These are phyloP conservation scores for Aspergillus aculeatinus DNA, from an alignment of 2,329 filamentous ascomycete species.

Conservation along the genomic window DNA sequence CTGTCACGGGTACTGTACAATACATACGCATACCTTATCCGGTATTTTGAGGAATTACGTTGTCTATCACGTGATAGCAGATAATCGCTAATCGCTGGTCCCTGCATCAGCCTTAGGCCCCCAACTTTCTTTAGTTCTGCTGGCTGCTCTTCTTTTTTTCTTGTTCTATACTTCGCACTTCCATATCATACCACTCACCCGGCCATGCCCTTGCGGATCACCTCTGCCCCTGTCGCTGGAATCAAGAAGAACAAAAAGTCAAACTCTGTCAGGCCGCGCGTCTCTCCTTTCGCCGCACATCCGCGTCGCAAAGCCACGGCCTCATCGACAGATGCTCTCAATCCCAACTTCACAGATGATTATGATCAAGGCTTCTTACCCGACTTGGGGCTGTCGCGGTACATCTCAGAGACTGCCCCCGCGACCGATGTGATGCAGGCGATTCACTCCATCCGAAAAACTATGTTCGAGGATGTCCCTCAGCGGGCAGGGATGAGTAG, in stretches of 20 bases:
- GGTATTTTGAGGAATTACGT: no score
- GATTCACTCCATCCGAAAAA: constrained; percentile 52
- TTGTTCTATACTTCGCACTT: neutral
- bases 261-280: constrained; percentile 27
- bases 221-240: constrained; percentile 48
- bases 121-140: no score
- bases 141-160: neutral
- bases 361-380: constrained; percentile 45
- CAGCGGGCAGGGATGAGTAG: constrained; percentile 61
- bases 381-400: constrained; percentile 52
- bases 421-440: constrained; percentile 54
- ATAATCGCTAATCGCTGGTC: no score
- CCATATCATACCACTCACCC: neutral
- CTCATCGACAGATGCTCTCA: constrained; percentile 25
- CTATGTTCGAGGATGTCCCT: constrained; percentile 59
- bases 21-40: no score
- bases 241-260: constrained; percentile 42
- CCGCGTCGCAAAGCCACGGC: constrained; percentile 42
- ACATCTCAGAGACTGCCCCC: constrained; percentile 48
- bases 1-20: no score
- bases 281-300: constrained; percentile 44
- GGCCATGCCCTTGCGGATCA: constrained; percentile 49
- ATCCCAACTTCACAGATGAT: constrained; percentile 25
- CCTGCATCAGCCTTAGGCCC: no score
- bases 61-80: neutral